These are phyloP conservation scores for Boechera divaricarpa DNA, from an alignment of 345 rosid genomes.

Conservation along the genomic window DNA sequence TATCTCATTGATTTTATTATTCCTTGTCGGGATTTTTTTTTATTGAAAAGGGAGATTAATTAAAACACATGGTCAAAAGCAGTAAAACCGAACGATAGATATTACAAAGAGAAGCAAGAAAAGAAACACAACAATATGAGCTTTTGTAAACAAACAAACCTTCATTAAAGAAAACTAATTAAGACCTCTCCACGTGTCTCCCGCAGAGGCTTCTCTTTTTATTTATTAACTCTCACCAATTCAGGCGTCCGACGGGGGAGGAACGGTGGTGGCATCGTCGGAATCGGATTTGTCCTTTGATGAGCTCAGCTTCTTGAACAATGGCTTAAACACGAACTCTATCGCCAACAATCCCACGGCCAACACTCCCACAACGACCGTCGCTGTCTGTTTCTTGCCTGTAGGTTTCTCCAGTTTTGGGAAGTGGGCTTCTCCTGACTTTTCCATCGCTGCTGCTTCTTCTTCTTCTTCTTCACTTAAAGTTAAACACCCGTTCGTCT, in stretches of 20 bases:
- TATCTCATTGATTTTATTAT: conserved; percentile 11
- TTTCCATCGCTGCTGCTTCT: conserved; percentile 31
- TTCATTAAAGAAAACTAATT: background rate
- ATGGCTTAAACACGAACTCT: conserved; percentile 79
- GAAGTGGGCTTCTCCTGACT: conserved; percentile 21
- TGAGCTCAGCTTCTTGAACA: conserved; percentile 64
- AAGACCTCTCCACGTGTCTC: conserved; percentile 29
- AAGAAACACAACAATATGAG: conserved; percentile 12
- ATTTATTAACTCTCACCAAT: background rate
- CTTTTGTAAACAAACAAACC: background rate
- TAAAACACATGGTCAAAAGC: conserved; percentile 17
- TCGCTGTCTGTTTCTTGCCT: conserved; percentile 55
- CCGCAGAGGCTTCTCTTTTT: background rate
- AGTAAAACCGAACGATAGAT: background rate
- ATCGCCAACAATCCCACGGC: conserved; percentile 83
- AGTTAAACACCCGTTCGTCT: background rate
- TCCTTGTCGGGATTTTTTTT: conserved; percentile 18
- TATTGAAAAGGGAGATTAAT: conserved; percentile 5
- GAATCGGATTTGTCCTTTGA: conserved; percentile 78
- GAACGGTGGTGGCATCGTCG: conserved; percentile 55
- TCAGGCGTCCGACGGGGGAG: conserved; percentile 30
- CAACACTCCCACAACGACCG: conserved; percentile 71
- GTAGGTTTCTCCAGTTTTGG: conserved; percentile 37
- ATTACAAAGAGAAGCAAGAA: conserved; percentile 13
- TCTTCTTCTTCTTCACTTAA: conserved; percentile 11